Conservation (phyloP, 768 basidiomycete species). For the Pseudohyphozyma bogoriensis region DNA sequence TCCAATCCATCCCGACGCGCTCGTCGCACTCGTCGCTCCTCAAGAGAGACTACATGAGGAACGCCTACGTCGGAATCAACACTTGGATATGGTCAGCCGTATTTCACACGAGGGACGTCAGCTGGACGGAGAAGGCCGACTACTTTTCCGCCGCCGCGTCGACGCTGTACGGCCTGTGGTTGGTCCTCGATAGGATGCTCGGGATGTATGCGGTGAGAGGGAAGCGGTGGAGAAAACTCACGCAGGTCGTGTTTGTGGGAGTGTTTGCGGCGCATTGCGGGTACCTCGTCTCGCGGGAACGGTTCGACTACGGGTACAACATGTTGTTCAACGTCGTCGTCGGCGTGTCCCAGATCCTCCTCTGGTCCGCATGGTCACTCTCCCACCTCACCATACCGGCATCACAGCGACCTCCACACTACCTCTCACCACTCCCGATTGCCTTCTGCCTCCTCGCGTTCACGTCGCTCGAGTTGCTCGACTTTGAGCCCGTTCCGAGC, state of each 20-base stretch:
- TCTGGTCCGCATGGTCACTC: constrained; percentile 69
- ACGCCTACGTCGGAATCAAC: constrained; percentile 65
- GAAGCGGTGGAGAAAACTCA: constrained; percentile 28
- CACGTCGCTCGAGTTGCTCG: constrained; percentile 72
- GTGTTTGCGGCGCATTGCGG: constrained; percentile 60
- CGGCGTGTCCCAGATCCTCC: constrained; percentile 64
- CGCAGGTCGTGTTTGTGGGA: constrained; percentile 27
- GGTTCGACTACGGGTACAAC: constrained; percentile 91
- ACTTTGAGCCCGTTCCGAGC: constrained; percentile 54
- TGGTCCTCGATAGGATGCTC: constrained; percentile 62
- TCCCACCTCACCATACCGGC: constrained; percentile 43
- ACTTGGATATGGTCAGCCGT: constrained; percentile 87
- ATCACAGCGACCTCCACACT: constrained; percentile 36
- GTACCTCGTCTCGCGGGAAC: constrained; percentile 61
- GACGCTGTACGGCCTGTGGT: constrained; percentile 71
- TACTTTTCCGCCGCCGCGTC: constrained; percentile 88
- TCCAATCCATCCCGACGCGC: constrained; percentile 35
- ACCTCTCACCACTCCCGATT: constrained; percentile 37
- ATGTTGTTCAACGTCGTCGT: constrained; percentile 68
- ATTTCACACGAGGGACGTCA: constrained; percentile 86
- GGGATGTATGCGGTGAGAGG: constrained; percentile 49
- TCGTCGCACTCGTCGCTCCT: neutral
- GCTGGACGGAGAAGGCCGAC: constrained; percentile 77
- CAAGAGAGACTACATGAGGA: constrained; percentile 46
- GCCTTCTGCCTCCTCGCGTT: constrained; percentile 63